Conservation (phyloP, 2,329 filamentous ascomycete species). For the Phoma sp. region DNA sequence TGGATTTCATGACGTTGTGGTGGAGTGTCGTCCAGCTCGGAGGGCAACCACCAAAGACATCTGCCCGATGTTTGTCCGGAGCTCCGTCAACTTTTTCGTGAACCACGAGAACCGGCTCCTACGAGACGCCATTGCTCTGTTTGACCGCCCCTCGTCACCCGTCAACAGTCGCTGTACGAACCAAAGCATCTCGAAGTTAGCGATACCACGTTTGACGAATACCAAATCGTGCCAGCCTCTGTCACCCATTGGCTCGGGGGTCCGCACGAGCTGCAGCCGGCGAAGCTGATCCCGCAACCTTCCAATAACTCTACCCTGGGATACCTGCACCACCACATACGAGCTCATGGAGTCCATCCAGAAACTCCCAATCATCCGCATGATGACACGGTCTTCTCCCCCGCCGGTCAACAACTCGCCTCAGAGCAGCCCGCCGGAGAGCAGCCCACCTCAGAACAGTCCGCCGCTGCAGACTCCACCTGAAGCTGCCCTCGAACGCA, state of each 20-base stretch:
- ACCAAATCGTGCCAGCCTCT: background rate
- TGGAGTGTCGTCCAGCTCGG: background rate
- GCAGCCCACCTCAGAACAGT: slow-evolving; percentile 1
- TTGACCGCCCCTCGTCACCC: background rate
- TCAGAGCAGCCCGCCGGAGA: slow-evolving; percentile 9
- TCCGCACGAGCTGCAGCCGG: slow-evolving; percentile 28
- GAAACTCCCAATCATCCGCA: slow-evolving; percentile 29
- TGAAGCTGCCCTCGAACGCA: slow-evolving; percentile 34
- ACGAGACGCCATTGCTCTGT: slow-evolving; percentile 15
- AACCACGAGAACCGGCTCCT: slow-evolving; percentile 2
- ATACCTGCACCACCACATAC: slow-evolving; percentile 13
- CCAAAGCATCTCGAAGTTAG: background rate
- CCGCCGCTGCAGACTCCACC: slow-evolving; percentile 19
- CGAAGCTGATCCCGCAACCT: slow-evolving; percentile 28
- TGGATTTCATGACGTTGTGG: background rate
- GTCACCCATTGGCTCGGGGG: slow-evolving; percentile 16
- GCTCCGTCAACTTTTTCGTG: slow-evolving; percentile 5
- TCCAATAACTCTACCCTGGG: slow-evolving; percentile 19
- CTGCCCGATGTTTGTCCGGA: background rate
- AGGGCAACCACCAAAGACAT: background rate
- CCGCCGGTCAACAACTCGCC: slow-evolving; percentile 22
- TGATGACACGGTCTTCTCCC: slow-evolving; percentile 32
- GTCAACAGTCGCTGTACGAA: background rate
- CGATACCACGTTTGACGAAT: slow-evolving; percentile 1
- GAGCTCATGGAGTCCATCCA: slow-evolving; percentile 30